Conservation (phyloP, 306 rosid genomes). For the Quercus glauca region DNA sequence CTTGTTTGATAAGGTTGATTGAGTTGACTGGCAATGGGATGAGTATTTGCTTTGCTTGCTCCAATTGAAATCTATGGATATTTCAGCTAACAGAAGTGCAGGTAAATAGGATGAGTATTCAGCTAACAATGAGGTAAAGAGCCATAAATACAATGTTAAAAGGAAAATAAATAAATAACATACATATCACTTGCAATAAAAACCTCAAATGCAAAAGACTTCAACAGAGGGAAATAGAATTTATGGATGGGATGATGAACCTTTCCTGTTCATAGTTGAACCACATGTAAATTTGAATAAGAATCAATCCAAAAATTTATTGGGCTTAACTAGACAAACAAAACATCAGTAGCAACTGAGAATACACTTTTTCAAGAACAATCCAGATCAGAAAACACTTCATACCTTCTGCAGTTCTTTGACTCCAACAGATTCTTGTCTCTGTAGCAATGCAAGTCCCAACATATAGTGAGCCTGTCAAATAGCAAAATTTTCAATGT, state of each 20-base stretch:
- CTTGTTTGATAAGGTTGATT: too few species aligned
- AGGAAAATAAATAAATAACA: neutral
- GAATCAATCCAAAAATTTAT: neutral
- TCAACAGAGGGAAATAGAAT: neutral
- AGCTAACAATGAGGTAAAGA: neutral
- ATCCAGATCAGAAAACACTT: constrained; percentile 11
- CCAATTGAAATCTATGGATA: too few species aligned
- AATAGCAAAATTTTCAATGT: constrained; percentile 8
- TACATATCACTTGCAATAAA: neutral
- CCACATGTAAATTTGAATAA: neutral
- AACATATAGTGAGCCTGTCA: constrained; percentile 85
- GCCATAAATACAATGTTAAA: neutral
- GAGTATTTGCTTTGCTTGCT: too few species aligned
- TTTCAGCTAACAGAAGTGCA: too few species aligned
- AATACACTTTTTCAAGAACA: constrained; percentile 15
- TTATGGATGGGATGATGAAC: neutral
- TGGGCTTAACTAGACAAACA: constrained; percentile 5
- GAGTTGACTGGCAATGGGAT: too few species aligned
- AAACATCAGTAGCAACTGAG: neutral
- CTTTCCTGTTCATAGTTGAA: neutral
- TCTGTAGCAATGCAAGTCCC: constrained; percentile 78
- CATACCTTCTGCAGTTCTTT: constrained; percentile 74
- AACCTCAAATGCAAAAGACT: neutral
- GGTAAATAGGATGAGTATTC: too few species aligned
- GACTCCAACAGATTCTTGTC: constrained; percentile 56